Evolutionary conservation across 1,284 basidiomycete genomes (phyloP), one percentile per base, ranked within the genome.

Genomic region (Fomes fomentarius): DNA sequence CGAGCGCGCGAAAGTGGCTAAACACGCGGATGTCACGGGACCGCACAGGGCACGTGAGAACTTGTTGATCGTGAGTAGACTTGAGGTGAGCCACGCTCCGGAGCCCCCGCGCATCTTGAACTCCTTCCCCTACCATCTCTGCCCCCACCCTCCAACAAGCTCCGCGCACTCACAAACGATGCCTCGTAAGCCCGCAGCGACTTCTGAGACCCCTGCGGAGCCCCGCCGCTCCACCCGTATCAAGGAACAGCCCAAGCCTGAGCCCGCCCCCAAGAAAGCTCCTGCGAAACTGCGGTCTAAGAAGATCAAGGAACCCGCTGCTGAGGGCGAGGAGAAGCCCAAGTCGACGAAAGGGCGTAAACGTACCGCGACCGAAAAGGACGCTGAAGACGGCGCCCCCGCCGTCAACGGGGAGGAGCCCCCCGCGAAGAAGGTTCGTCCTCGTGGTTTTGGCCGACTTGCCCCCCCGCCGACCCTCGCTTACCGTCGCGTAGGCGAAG

Each of bases 141-240:
- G 47, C 49, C 42, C 54, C 64, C 59, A 19, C 40, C 42, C 51
- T 34, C 26, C 37, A 53, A 37, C 48, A 37, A 41, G 28, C 50
- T 40, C 45, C 53, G 57, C 60, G 45, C 58, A 40, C 19, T 31
- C 5, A 8, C 33, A 41, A 33, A 60, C 37, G 44, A 89, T 89
- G 87, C 85, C 87, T 62, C 84, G 86, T 66, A 89, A 88, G 81
- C 77, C 84, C 40, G 78, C 81, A 30, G 65, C 74, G 9, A 51
- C 75, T 15, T 66, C 68, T 34, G 73, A 74, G 30, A 58, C 67
- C 43, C 52, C 69, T 17, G 61, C 73, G n/a, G 81, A 78, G 66
- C 84, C 87, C 44, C 86, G 87, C 69, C 87, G 88, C 70, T 88
- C 86, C 10, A 73, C 81, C 30, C 83, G 87, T 62, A 88, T 90